phyloP scores from a whole-genome alignment of 345 rosid genomes.

The Euclidium syriacum region DNA sequence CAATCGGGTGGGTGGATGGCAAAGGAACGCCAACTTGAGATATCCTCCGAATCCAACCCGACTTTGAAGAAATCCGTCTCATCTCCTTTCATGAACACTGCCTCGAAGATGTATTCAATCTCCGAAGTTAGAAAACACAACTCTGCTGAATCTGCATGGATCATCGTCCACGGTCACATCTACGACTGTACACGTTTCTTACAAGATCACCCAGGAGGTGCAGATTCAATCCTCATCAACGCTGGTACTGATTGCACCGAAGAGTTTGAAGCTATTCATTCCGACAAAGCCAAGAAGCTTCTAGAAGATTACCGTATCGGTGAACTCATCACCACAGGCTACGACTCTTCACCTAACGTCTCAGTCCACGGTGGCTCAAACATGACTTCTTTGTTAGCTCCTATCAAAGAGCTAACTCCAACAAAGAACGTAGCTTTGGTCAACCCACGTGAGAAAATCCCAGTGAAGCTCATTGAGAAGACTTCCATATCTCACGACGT shows the following conservation, averaged over 20 bases:
- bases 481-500: slow-evolving; percentile 72
- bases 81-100: slow-evolving; percentile 85
- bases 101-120: slow-evolving; percentile 53
- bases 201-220: slow-evolving; percentile 88
- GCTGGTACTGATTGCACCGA: slow-evolving; percentile 94
- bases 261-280: slow-evolving; percentile 93
- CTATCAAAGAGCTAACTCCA: slow-evolving; percentile 52
- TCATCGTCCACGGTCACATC: slow-evolving; percentile 85
- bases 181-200: slow-evolving; percentile 90
- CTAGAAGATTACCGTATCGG: slow-evolving; percentile 77
- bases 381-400: slow-evolving; percentile 37
- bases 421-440: slow-evolving; percentile 50
- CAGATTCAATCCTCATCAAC: slow-evolving; percentile 78
- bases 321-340: slow-evolving; percentile 52
- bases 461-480: slow-evolving; percentile 67
- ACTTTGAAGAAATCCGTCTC: slow-evolving; percentile 77
- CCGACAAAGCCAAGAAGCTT: slow-evolving; percentile 80
- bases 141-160: slow-evolving; percentile 80
- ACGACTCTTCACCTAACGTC: slow-evolving; percentile 73
- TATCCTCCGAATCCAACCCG: slow-evolving; percentile 38
- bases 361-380: slow-evolving; percentile 62
- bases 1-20: slow-evolving; percentile 99
- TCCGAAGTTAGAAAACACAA: slow-evolving; percentile 69
- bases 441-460: slow-evolving; percentile 69
- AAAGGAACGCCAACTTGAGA: slow-evolving; percentile 65